Evolutionary conservation across 352 stramenopile species (phyloP), one percentile per base, ranked within the genome.

Genomic region (Phytopythium montanum): DNA sequence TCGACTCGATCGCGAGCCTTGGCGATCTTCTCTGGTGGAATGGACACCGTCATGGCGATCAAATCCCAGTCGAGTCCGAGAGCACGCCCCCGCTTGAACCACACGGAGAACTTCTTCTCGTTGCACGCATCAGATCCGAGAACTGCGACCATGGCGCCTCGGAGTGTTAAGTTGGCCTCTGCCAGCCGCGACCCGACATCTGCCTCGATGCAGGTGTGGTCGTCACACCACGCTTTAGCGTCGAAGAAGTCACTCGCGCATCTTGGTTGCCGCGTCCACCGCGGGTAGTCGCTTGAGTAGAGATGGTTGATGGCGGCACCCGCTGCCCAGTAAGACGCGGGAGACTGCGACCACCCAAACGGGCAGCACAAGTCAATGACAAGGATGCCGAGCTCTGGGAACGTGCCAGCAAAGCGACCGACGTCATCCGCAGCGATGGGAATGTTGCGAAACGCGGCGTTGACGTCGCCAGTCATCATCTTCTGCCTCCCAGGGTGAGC

Each of bases 191-290:
- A 62, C 2, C 63, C 63, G 25, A 60, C 28, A 38, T 69, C 58
- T 1, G 53, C 58, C 29, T 69, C 62, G 10, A 69, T 56, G n/a
- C 51, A 56, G 8, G 57, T 56, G 25, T 69, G 57, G 16, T 69
- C 45, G n/a, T 64, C 62, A 36, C 56, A 65, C 53, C 62, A 69
- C 3, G 54, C 26, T 39, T 56, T 64, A 1, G 31, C 29, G 31
- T 69, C 52, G 39, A 64, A 59, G 2, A 1, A 1, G 16, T 33
- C 54, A 0, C 29, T 14, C 2, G 3, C 25, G 5, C 0, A 3
- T 2, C 1, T 0, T 5, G 29, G 53, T 56, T 61, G 51, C 16
- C 23, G 19, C 28, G 42, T 25, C 42, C 42, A 49, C 3, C 7
- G 8, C 2, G 42, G 42, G 28, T 8, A 13, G 4, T 18, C 25